Evolutionary conservation across 164 flowering plant species (phyloP).

Genomic region (grape (Vitis vinifera)): ASM3070453v1 NC_081819.1:1225501-1226000

Average conservation of each 20-base stretch:
- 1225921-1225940: conserved; percentile 74
- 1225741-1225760: conserved; percentile 73
- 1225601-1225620: too few relatives aligned
- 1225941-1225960: conserved; percentile 98
- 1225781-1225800: conserved; percentile 81
- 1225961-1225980: conserved; percentile 81
- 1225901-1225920: neutral
- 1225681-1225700: conserved; percentile 87
- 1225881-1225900: neutral
- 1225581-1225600: too few relatives aligned
- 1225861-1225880: neutral
- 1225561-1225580: too few relatives aligned
- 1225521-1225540: too few relatives aligned
- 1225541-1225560: too few relatives aligned
- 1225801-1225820: conserved; percentile 76
- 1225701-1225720: conserved; percentile 97
- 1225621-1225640: too few relatives aligned
- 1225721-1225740: conserved; percentile 69
- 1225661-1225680: conserved; percentile 17
- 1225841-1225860: conserved; percentile 23
- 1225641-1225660: too few relatives aligned
- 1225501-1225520: too few relatives aligned
- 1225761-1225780: conserved; percentile 73
- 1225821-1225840: conserved; percentile 92
- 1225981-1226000: conserved; percentile 76